These are phyloP conservation scores for Ceratobasidium sp. DNA, from an alignment of 1,284 basidiomycete genomes.

Conservation along the genomic window DNA sequence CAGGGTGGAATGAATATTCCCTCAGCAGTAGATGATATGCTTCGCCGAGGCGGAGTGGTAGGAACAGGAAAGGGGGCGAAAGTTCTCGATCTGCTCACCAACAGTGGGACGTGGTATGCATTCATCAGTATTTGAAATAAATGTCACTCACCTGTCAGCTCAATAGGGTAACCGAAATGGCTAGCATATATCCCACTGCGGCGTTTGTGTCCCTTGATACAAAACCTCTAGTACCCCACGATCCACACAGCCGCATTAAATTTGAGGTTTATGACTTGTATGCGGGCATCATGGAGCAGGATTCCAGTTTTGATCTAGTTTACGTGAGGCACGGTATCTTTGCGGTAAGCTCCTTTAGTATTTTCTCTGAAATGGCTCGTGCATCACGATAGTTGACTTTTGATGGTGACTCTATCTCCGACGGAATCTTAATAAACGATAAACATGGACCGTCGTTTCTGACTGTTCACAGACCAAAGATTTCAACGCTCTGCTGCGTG, in stretches of 20 bases:
- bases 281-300: constrained; percentile 16
- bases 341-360: background rate
- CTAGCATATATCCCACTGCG: constrained; percentile 6
- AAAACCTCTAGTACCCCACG: background rate
- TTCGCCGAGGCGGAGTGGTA: background rate
- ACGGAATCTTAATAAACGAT: no score
- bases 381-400: no score
- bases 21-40: constrained; percentile 3
- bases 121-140: background rate
- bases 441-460: no score
- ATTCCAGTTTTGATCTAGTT: constrained; percentile 23
- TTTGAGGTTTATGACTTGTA: constrained; percentile 30
- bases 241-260: constrained; percentile 12
- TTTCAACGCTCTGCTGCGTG: constrained; percentile 26
- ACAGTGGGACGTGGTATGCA: constrained; percentile 18
- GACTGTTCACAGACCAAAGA: constrained; percentile 9
- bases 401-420: no score
- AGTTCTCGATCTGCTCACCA: constrained; percentile 14
- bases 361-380: background rate
- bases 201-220: constrained; percentile 9
- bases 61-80: background rate
- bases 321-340: constrained; percentile 5
- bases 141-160: background rate
- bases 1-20: constrained; percentile 8
- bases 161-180: constrained; percentile 18